phyloP scores from a whole-genome alignment of 192 early-diverging fungal genomes.

The Chytriomyces sp. region DNA sequence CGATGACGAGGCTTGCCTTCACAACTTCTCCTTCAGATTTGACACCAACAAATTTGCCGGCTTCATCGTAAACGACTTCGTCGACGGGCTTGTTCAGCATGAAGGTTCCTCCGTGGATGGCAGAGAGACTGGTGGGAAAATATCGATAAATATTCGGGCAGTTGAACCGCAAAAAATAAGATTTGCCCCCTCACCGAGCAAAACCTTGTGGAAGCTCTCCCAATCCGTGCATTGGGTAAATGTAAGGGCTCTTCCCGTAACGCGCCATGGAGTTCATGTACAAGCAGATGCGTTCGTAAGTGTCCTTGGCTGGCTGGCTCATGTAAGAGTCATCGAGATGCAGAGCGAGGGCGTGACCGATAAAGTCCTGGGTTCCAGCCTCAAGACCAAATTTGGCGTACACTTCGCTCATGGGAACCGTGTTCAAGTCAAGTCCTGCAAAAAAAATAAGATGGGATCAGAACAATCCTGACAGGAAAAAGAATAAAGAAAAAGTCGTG shows the following conservation, averaged over 20 bases:
- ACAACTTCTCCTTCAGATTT: conserved; percentile 84
- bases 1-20: conserved; percentile 85
- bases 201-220: conserved; percentile 98
- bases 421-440: conserved; percentile 54
- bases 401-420: conserved; percentile 74
- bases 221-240: conserved; percentile 97
- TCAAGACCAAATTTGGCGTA: conserved; percentile 91
- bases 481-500: background rate
- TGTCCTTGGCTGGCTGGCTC: conserved; percentile 73
- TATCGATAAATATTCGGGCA: background rate
- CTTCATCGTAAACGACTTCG: conserved; percentile 81
- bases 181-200: conserved; percentile 57
- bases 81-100: conserved; percentile 95
- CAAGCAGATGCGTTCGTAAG: conserved; percentile 86
- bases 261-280: conserved; percentile 91
- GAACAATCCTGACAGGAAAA: background rate
- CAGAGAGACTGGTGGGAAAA: conserved; percentile 73
- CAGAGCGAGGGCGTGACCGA: conserved; percentile 97
- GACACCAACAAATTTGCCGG: conserved; percentile 87
- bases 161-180: background rate
- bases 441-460: background rate
- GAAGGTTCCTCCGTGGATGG: conserved; percentile 98
- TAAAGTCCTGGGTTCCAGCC: conserved; percentile 92
- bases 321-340: conserved; percentile 85
- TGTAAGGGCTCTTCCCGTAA: conserved; percentile 95